phyloP scores from a whole-genome alignment of 2,329 filamentous ascomycete species.

The Monilinia aucupariae region DNA sequence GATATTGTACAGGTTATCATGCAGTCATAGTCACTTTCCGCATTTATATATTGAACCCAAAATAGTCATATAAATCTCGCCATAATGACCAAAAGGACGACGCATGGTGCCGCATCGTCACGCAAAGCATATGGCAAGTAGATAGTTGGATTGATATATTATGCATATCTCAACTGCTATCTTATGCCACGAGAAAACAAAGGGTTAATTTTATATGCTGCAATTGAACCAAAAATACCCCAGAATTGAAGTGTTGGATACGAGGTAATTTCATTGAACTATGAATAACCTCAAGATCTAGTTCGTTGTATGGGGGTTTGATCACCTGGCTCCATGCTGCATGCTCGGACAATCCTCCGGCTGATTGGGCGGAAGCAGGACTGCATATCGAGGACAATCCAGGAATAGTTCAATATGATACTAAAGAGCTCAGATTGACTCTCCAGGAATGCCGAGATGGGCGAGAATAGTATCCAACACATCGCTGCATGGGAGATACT shows the following conservation, averaged over 20 bases:
- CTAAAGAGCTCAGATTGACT: background rate
- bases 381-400: background rate
- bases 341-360: background rate
- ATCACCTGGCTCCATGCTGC: background rate
- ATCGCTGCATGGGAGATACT: background rate
- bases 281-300: background rate
- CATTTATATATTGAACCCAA: background rate
- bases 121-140: background rate
- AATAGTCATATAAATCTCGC: background rate
- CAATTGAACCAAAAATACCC: background rate
- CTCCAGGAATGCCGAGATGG: background rate
- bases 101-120: background rate
- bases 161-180: background rate
- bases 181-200: background rate
- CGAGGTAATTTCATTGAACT: background rate
- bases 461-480: background rate
- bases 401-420: background rate
- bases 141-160: background rate
- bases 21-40: background rate
- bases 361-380: background rate
- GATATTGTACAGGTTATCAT: slow-evolving; percentile 1
- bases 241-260: background rate
- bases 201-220: background rate
- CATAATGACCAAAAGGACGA: background rate
- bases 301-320: background rate